A percentile compares a stretch with the other conserved stretches of the same genome.
Evolutionary conservation across 768 basidiomycete species (phyloP).

Genomic region (Pholiota conissans): DNA sequence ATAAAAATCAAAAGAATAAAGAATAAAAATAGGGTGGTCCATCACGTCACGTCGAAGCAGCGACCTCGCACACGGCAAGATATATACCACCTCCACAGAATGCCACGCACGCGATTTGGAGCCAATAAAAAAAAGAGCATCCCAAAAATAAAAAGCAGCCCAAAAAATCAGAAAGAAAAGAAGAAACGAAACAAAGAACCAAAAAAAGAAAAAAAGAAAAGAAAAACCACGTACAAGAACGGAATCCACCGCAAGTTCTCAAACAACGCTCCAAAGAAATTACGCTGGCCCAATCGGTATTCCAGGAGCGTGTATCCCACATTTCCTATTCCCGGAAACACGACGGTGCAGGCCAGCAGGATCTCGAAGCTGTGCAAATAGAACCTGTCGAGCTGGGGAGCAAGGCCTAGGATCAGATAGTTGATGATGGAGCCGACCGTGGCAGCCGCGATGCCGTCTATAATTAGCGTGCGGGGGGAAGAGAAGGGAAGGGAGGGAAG

Average conservation of each 20-base stretch:
- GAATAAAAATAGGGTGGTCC: no score
- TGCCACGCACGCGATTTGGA: no score
- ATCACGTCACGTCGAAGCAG: no score
- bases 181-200: background rate
- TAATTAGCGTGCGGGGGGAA: background rate
- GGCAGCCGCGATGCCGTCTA: conserved; percentile 68
- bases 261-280: conserved; percentile 43
- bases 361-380: conserved; percentile 84
- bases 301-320: conserved; percentile 73
- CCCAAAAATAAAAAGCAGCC: no score
- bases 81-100: no score
- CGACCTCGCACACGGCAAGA: no score
- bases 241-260: conserved; percentile 69
- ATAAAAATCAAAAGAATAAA: no score
- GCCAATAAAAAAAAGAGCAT: no score
- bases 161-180: no score
- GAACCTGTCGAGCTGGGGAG: conserved; percentile 65
- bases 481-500: background rate
- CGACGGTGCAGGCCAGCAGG: conserved; percentile 71
- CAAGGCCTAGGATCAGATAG: conserved; percentile 74
- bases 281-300: conserved; percentile 69
- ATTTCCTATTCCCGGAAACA: conserved; percentile 79
- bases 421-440: conserved; percentile 67
- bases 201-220: background rate
- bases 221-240: conserved; percentile 61